A percentile compares a stretch with the other conserved stretches of the same genome.
phyloP scores from a whole-genome alignment of 2,329 filamentous ascomycete species.

The Pseudogymnoascus sp. region DNA sequence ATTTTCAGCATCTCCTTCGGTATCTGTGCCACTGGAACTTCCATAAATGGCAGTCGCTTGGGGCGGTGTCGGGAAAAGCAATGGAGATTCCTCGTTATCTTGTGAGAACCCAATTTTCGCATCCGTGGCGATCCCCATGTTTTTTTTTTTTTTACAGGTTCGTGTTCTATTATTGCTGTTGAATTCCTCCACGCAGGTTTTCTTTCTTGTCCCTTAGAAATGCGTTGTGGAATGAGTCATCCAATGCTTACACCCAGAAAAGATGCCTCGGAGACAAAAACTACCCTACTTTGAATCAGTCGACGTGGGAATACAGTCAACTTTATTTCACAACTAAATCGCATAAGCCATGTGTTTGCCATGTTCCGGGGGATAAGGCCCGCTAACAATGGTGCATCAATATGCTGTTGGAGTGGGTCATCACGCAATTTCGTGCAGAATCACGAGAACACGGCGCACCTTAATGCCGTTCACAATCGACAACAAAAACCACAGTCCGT shows the following conservation, averaged over 20 bases:
- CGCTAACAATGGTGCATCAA: neutral
- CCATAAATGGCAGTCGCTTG: neutral
- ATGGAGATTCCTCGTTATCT: neutral
- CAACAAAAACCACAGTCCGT: neutral
- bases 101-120: neutral
- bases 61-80: neutral
- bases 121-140: neutral
- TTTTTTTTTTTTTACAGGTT: neutral
- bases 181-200: neutral
- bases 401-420: neutral
- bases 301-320: neutral
- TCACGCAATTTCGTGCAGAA: neutral
- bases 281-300: neutral
- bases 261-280: neutral
- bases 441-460: neutral
- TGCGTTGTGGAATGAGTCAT: neutral
- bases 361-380: neutral
- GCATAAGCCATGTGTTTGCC: neutral
- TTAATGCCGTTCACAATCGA: neutral
- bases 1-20: neutral
- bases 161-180: neutral
- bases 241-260: neutral
- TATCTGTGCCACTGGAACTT: neutral
- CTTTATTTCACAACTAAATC: neutral
- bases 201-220: neutral